Base-by-base conservation (phyloP, 768 basidiomycete species). In the Cystobasidium onofrii region DNA sequence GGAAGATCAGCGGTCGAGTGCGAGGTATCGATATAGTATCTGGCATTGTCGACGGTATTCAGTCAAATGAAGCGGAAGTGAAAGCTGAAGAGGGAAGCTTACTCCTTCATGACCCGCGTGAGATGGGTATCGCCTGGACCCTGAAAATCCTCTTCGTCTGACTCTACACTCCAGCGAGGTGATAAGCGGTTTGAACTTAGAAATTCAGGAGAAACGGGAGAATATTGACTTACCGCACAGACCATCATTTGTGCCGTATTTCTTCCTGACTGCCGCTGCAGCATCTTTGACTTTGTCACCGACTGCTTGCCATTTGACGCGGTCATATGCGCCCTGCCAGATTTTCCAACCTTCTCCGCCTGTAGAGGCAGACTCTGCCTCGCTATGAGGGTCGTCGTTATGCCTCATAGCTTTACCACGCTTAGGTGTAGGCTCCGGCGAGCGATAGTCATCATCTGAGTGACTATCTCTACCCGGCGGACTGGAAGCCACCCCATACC, bases 61-160 rank as follows among this genome's bases (percentile, higher is more conserved):
- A n/a, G n/a, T n/a, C n/a, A n/a, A n/a, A n/a, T 29, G 27, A 18
- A 36, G 31, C 6, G 15, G 18, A 3, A 15, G 9, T 33, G 17
- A n/a, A n/a, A 25, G 66, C 23, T 50, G 29, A 27, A 52, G 39
- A n/a, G 39, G 31, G 33, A 33, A 27, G 52, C 69, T 17, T 23
- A 71, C 69, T 71, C 69, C 27, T 71, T 71, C 52, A 71, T 71
- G 54, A 71, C 55, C 33, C 69, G 10, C 6, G 54, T 71, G 20
- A 71, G 69, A 39, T 71, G 69, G 12, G 69, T 71, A 33, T 71
- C 69, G 34, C 69, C 69, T 12, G 57, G 57, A 7, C 69, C 69
- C 12, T 46, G n/a, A 39, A 54, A 71, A 44, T 60, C 69, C 27
- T 71, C 69, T 29, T 71, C 69, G 29, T 71, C 69, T 4, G 69